Base-by-base conservation (phyloP, 2,329 filamentous ascomycete genomes). In the Sporothrix phasma region DNA sequence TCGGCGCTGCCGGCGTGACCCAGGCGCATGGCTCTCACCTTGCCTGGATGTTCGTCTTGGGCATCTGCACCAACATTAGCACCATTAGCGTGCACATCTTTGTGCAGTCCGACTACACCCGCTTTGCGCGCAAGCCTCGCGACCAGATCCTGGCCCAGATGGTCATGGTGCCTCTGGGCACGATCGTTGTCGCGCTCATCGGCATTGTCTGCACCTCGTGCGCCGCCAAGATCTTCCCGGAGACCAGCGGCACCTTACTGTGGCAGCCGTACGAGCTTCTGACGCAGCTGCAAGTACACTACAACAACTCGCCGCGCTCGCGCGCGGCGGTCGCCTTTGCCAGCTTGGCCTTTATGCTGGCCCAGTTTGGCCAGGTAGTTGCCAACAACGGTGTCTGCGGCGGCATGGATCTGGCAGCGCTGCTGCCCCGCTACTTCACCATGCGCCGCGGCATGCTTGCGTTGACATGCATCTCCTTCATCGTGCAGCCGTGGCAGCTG, bases 401-500 rank as follows among this genome's bases (percentile, higher is more conserved):
- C 2, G 82, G 82, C 6, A 83, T 84, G 75, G 83, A 85, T 68
- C 72, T 84, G 63, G 76, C 81, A 0, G 79, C 77, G 0, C 71
- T 84, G 0, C 78, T 78, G 64, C 80, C 81, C 0, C 75, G 74
- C 39, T 84, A 78, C 66, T 77, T 85, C 71, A 83, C 81, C 69
- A 84, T 84, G 64, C 73, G 81, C 5, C 77, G 83, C 1, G 83
- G 83, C 1, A 63, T 63, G 61, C 17, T 63, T 6, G 37, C 41
- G 2, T 29, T 63, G 26, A 53, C 61, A 11, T 56, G 49, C 26
- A 22, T 54, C 26, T 63, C 61, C 10, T 63, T 63, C n/a, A 53
- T 63, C 26, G 46, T 63, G 41, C 61, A 63, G 61, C 81, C 81
- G 0, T 84, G 81, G 81, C 72, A 82, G 62, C 73, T 83, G 0